Conservation (phyloP, 108 stramenopile genomes). For the Cylindrotheca fusiformis region DNA sequence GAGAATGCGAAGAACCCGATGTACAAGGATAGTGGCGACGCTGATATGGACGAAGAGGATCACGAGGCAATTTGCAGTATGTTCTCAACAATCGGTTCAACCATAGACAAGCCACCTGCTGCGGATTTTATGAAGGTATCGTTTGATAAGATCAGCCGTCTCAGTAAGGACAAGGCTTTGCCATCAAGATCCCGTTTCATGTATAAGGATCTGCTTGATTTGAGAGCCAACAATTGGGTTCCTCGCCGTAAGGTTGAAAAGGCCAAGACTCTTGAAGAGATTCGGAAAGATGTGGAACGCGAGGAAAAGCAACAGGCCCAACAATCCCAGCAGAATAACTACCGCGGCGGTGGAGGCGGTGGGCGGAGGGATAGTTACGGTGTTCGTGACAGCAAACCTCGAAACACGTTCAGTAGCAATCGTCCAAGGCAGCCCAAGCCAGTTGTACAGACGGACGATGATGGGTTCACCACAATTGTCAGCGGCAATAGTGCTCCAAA, state of each 20-base stretch:
- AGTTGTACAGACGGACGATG: conserved; percentile 49
- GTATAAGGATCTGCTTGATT: conserved; percentile 94
- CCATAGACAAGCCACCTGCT: conserved; percentile 67
- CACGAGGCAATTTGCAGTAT: conserved; percentile 89
- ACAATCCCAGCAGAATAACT: conserved; percentile 50
- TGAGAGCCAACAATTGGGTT: conserved; percentile 86
- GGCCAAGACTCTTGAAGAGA: conserved; percentile 91
- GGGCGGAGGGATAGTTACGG: conserved; percentile 26
- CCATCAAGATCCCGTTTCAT: conserved; percentile 86
- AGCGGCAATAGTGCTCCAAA: conserved; percentile 22
- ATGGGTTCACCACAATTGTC: conserved; percentile 55
- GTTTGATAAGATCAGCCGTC: conserved; percentile 57
- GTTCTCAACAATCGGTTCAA: conserved; percentile 80
- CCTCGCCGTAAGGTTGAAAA: conserved; percentile 88
- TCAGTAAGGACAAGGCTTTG: conserved; percentile 61
- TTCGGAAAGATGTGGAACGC: conserved; percentile 81
- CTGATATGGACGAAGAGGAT: conserved; percentile 85
- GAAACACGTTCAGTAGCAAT: conserved; percentile 20
- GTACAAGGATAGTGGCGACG: conserved; percentile 44
- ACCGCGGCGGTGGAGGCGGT: conserved; percentile 37
- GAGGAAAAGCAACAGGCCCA: conserved; percentile 65
- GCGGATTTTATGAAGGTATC: conserved; percentile 62
- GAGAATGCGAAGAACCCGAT: conserved; percentile 40
- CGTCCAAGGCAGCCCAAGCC: conserved; percentile 19
- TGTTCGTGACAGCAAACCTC: conserved; percentile 24